Conservation (phyloP, 139 green algal genomes). For the Coccomyxa sp. region DNA sequence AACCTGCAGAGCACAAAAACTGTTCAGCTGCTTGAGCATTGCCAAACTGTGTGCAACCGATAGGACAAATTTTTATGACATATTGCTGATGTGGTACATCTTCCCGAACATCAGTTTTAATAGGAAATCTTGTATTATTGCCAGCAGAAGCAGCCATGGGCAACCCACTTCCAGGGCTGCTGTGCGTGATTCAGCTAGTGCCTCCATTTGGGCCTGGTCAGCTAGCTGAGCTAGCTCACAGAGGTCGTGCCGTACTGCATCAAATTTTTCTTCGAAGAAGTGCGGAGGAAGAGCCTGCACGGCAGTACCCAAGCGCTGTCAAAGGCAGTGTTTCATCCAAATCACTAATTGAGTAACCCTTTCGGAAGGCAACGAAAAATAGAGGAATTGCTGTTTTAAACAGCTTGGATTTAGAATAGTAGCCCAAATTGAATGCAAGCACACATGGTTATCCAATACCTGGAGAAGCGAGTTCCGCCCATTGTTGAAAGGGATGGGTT, state of each 20-base stretch:
- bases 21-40: not conserved
- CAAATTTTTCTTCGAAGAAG: constrained; percentile 18
- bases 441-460: too few relatives aligned
- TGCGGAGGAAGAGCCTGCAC: not conserved
- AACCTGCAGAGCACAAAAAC: not conserved
- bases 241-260: constrained; percentile 16
- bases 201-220: constrained; percentile 21
- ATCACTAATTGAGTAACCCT: too few relatives aligned
- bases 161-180: constrained; percentile 33
- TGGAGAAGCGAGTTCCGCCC: too few relatives aligned
- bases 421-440: too few relatives aligned
- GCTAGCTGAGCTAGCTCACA: not conserved
- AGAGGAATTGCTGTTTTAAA: too few relatives aligned
- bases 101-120: not conserved
- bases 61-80: not conserved
- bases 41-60: too few relatives aligned
- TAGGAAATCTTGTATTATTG: not conserved
- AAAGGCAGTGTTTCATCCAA: too few relatives aligned
- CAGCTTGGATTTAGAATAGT: too few relatives aligned
- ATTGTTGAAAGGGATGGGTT: too few relatives aligned
- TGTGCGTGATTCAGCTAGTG: constrained; percentile 31
- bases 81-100: not conserved
- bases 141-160: not conserved
- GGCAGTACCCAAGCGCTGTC: too few relatives aligned
- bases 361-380: too few relatives aligned